These are phyloP conservation scores for Pythium myriotylum DNA, from an alignment of 352 stramenopile species.

Conservation along the genomic window DNA sequence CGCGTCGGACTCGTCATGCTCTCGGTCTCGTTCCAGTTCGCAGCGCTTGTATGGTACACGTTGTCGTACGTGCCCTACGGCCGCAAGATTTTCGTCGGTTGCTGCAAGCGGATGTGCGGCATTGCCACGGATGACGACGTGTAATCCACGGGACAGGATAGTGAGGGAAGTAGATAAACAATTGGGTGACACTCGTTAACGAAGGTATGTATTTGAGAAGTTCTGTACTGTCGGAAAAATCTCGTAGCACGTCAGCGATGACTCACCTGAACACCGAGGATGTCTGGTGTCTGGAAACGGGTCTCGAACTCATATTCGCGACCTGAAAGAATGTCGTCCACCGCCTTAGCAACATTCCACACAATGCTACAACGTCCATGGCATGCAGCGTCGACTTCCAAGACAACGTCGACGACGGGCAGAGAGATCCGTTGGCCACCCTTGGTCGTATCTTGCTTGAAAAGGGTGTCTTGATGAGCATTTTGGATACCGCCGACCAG, in stretches of 20 bases:
- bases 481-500: constrained; percentile 66
- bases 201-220: not conserved
- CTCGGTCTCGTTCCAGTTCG: constrained; percentile 76
- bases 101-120: constrained; percentile 66
- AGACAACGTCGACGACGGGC: constrained; percentile 80
- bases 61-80: constrained; percentile 89
- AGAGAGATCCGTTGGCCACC: constrained; percentile 39
- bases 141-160: constrained; percentile 20
- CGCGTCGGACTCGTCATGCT: constrained; percentile 72
- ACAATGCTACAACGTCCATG: constrained; percentile 65
- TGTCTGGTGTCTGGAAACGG: constrained; percentile 30
- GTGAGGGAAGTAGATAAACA: not conserved
- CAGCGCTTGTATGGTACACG: constrained; percentile 85
- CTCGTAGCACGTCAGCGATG: not conserved
- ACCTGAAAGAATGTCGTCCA: constrained; percentile 59
- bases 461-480: too few relatives aligned
- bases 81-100: constrained; percentile 62
- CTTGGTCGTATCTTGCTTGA: too few relatives aligned
- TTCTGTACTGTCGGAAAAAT: not conserved
- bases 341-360: constrained; percentile 55
- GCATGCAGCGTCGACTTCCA: constrained; percentile 62
- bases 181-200: not conserved
- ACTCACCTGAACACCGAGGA: constrained; percentile 36
- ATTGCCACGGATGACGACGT: constrained; percentile 53
- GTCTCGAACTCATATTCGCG: constrained; percentile 39